Evolutionary conservation across 2,329 filamentous ascomycete genomes (phyloP).

Genomic region (Fusarium phyllophilum): DNA sequence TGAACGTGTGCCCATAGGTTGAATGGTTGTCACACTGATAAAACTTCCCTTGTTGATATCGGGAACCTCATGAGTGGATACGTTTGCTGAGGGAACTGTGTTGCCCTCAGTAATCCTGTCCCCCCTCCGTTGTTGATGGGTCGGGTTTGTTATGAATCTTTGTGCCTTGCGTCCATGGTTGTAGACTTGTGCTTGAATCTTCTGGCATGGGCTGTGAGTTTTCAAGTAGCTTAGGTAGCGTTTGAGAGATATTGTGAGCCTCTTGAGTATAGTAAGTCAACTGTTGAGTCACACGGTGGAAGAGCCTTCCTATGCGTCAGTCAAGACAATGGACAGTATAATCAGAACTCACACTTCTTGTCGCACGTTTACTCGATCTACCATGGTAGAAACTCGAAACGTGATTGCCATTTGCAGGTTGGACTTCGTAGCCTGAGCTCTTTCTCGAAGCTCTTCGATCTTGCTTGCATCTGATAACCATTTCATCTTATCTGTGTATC

Average conservation of each 20-base stretch:
- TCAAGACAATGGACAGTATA: accelerated
- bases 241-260: accelerated
- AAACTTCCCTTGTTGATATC: not conserved
- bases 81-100: no score
- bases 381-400: not conserved
- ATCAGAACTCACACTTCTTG: constrained; percentile 10
- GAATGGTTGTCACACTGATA: not conserved
- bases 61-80: no score
- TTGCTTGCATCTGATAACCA: constrained; percentile 17
- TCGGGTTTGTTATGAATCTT: accelerated
- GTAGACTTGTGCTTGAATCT: accelerated
- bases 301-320: not conserved
- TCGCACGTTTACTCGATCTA: not conserved
- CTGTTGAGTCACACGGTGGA: not conserved
- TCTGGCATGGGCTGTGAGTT: accelerated
- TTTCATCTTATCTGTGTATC: constrained; percentile 1
- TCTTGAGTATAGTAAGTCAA: not conserved
- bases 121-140: accelerated
- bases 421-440: constrained; percentile 2
- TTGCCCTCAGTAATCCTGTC: accelerated
- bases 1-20: not conserved
- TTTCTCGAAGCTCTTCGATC: constrained; percentile 5
- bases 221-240: accelerated
- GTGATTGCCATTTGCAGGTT: not conserved
- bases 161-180: accelerated